These are phyloP conservation scores for Dipodascopsis tothii DNA, from an alignment of 805 yeast genomes.

Conservation along the genomic window DNA sequence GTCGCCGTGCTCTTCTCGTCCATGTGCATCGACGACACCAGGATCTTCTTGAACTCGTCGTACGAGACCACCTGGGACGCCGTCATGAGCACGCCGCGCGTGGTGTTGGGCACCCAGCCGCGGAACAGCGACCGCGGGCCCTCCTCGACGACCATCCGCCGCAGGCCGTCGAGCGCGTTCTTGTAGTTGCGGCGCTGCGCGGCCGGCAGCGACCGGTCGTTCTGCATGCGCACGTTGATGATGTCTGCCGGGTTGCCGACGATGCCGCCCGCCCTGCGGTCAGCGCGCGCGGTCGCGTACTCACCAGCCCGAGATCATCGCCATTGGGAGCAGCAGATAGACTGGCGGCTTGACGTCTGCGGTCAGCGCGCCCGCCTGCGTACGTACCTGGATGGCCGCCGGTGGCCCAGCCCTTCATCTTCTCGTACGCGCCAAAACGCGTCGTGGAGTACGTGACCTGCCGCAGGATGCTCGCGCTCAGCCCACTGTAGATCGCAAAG, in stretches of 20 bases:
- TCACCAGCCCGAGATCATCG: slow-evolving; percentile 73
- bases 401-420: slow-evolving; percentile 46
- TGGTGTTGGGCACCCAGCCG: slow-evolving; percentile 70
- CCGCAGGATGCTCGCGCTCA: slow-evolving; percentile 71
- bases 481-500: slow-evolving; percentile 67
- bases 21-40: slow-evolving; percentile 45
- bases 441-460: slow-evolving; percentile 86
- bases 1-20: slow-evolving; percentile 59
- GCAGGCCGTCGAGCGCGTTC: slow-evolving; percentile 71
- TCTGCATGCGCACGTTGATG: slow-evolving; percentile 76
- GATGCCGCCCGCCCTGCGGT: slow-evolving; percentile 53
- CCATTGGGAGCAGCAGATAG: slow-evolving; percentile 56
- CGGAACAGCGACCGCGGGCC: slow-evolving; percentile 53
- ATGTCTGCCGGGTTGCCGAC: slow-evolving; percentile 87
- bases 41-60: slow-evolving; percentile 58
- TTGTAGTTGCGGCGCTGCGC: slow-evolving; percentile 63
- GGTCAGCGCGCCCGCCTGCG: too few species aligned
- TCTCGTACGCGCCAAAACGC: slow-evolving; percentile 80
- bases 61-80: slow-evolving; percentile 86
- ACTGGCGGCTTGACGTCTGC: slow-evolving; percentile 47
- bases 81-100: slow-evolving; percentile 80
- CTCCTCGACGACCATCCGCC: slow-evolving; percentile 53
- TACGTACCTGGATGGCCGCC: slow-evolving; percentile 16
- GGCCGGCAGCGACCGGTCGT: slow-evolving; percentile 62
- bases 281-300: neutral